These are phyloP conservation scores for Monilinia aucupariae DNA, from an alignment of 2,329 filamentous ascomycete genomes.

Conservation along the genomic window DNA sequence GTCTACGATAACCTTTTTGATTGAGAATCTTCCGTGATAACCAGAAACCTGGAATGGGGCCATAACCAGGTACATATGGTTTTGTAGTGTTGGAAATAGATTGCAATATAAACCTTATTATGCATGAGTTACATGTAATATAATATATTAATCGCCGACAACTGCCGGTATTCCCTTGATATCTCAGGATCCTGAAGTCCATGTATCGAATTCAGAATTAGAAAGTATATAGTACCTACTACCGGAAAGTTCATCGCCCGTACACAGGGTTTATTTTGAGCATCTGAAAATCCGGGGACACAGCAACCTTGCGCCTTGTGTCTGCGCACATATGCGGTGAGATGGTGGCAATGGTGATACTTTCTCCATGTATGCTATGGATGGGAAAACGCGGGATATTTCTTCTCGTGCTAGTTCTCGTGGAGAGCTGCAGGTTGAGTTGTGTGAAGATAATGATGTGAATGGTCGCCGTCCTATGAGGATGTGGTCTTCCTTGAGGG, in stretches of 20 bases:
- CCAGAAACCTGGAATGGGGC: conserved; percentile 9
- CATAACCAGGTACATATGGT: conserved; percentile 20
- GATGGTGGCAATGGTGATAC: conserved; percentile 6
- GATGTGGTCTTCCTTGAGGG: conserved; percentile 16
- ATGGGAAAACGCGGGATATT: conserved; percentile 15
- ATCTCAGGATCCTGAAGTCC: conserved; percentile 1
- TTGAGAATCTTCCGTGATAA: conserved; percentile 12
- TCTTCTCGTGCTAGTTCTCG: conserved; percentile 17
- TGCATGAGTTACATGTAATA: conserved; percentile 13
- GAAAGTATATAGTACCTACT: conserved; percentile 17
- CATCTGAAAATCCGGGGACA: conserved; percentile 16
- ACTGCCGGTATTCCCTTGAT: conserved; percentile 11
- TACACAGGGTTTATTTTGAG: conserved; percentile 10
- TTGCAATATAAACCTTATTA: conserved; percentile 17
- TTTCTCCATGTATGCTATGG: conserved; percentile 6
- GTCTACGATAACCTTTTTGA: conserved; percentile 3
- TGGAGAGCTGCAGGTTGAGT: conserved; percentile 16
- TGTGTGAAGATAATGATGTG: conserved; percentile 17
- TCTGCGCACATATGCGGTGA: conserved; percentile 7
- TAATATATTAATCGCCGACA: conserved; percentile 21
- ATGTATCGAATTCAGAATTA: conserved; percentile 1
- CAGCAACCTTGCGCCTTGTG: conserved; percentile 12
- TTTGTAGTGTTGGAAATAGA: conserved; percentile 17
- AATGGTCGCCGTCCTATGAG: conserved; percentile 17
- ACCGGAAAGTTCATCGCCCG: conserved; percentile 12